These are phyloP conservation scores for Coemansia sp. DNA, from an alignment of 192 early-diverging fungal species.

Conservation along the genomic window DNA sequence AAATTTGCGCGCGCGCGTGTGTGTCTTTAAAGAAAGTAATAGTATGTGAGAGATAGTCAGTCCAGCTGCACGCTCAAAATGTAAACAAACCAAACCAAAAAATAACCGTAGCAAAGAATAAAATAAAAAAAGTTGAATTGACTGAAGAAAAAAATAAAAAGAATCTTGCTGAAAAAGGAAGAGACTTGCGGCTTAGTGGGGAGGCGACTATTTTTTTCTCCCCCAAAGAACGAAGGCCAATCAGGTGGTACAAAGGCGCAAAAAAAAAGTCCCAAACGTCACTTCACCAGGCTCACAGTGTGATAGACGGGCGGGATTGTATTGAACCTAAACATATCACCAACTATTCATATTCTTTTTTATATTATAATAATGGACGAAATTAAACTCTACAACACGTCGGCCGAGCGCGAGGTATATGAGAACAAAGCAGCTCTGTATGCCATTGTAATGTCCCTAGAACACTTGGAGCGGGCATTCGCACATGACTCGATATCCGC, in stretches of 20 bases:
- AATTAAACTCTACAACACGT: constrained; percentile 78
- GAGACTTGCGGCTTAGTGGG: not conserved
- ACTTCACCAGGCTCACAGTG: not conserved
- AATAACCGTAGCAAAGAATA: constrained; percentile 1
- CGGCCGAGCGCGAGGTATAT: constrained; percentile 85
- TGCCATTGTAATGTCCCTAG: constrained; percentile 87
- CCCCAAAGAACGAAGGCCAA: not conserved
- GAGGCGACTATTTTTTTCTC: not conserved
- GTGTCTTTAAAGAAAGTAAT: constrained; percentile 2
- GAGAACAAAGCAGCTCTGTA: constrained; percentile 94
- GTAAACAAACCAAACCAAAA: constrained; percentile 9
- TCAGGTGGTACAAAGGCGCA: not conserved
- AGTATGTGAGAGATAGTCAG: not conserved
- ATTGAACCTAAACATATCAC: too few relatives aligned
- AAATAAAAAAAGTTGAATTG: not conserved
- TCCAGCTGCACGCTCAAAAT: constrained; percentile 7
- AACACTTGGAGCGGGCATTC: constrained; percentile 92
- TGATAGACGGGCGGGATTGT: not conserved
- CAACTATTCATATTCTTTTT: not conserved
- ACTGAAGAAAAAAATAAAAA: constrained; percentile 3
- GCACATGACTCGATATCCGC: constrained; percentile 83
- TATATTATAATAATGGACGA: constrained; percentile 56
- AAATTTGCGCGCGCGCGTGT: not conserved
- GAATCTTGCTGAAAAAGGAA: not conserved
- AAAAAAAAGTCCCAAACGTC: not conserved